phyloP scores from a whole-genome alignment of 257 asterid genomes.

The Solanum rostratum region DNA sequence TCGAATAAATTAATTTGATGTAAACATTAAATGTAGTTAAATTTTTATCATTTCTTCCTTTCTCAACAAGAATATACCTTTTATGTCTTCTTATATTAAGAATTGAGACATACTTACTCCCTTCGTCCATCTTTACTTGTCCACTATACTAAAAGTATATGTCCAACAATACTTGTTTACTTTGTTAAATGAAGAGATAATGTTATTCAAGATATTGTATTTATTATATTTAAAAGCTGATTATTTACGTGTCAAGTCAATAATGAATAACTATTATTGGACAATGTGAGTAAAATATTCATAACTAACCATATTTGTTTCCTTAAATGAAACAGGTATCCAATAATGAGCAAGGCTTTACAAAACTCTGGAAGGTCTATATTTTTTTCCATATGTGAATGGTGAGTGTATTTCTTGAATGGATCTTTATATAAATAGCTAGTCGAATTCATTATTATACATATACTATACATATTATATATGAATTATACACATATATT shows the following conservation, averaged over 20 bases:
- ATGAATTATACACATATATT: neutral
- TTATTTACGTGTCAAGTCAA: no score
- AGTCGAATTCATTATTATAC: neutral
- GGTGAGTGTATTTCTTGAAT: constrained; percentile 15
- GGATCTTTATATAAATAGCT: neutral
- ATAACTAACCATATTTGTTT: neutral
- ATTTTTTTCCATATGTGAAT: constrained; percentile 84
- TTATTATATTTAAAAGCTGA: no score
- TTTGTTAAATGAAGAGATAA: no score
- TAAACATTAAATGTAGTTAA: neutral
- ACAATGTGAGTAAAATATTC: no score
- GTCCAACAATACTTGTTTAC: no score
- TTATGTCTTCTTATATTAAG: neutral
- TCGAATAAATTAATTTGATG: neutral
- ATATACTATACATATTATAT: no score
- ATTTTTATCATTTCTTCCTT: neutral
- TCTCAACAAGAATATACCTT: neutral
- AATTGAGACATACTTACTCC: no score
- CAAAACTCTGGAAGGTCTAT: constrained; percentile 77
- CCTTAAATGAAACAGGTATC: constrained; percentile 38
- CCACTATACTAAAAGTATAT: no score
- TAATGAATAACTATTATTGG: no score
- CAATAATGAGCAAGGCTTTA: constrained; percentile 71
- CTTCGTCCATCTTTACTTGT: no score
- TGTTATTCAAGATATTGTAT: no score